phyloP scores from a whole-genome alignment of 306 rosid genomes.

The Lathyrus sativus region DNA sequence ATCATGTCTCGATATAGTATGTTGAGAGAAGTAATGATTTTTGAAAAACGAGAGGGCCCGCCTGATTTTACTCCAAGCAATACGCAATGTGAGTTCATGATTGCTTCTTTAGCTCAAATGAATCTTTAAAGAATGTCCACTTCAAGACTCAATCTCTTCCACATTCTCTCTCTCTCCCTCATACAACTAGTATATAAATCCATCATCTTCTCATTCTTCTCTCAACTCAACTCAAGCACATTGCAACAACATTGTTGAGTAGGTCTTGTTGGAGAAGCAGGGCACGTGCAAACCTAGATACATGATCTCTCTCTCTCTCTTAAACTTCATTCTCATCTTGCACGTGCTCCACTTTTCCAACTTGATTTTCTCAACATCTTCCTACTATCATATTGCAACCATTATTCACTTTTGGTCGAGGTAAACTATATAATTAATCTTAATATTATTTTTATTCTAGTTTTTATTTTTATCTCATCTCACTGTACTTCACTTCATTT shows the following conservation, averaged over 20 bases:
- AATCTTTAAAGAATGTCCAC: constrained; percentile 67
- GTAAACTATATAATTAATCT: neutral
- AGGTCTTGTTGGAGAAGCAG: constrained; percentile 93
- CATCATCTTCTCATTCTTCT: constrained; percentile 34
- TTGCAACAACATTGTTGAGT: constrained; percentile 47
- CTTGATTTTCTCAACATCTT: constrained; percentile 60
- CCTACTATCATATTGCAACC: neutral
- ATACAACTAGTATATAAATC: constrained; percentile 35
- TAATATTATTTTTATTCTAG: neutral
- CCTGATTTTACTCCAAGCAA: constrained; percentile 21
- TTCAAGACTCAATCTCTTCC: constrained; percentile 73
- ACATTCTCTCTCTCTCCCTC: constrained; percentile 32
- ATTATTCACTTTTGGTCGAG: neutral
- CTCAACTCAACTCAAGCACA: constrained; percentile 23
- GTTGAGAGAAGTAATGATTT: neutral
- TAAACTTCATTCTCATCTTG: constrained; percentile 38
- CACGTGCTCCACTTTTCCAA: constrained; percentile 99
- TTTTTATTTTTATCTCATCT: neutral
- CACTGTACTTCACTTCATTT: constrained; percentile 14
- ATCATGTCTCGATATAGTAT: neutral
- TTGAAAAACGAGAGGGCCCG: constrained; percentile 11
- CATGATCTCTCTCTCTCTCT: neutral
- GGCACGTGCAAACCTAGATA: constrained; percentile 77
- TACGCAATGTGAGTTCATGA: constrained; percentile 30
- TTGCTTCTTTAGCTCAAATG: constrained; percentile 43